Evolutionary conservation across 108 stramenopile species (phyloP).

Genomic region (Cyclotella sp.): DNA sequence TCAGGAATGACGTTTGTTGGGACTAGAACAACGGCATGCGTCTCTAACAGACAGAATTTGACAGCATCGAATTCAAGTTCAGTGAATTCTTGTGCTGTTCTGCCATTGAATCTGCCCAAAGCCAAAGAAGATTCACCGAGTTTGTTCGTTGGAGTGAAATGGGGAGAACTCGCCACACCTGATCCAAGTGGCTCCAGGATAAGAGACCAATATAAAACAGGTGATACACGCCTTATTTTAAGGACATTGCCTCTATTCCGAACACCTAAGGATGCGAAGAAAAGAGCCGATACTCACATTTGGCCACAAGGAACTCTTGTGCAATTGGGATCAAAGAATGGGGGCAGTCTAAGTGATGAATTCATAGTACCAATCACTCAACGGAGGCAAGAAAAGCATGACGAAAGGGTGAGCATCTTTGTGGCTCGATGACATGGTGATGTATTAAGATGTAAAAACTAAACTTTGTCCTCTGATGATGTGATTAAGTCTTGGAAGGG

Average conservation of each 20-base stretch:
- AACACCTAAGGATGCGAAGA: conserved; percentile 41
- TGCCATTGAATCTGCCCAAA: conserved; percentile 22
- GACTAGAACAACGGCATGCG: conserved; percentile 37
- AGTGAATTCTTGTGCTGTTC: conserved; percentile 21
- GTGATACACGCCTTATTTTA: conserved; percentile 58
- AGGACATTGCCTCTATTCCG: conserved; percentile 62
- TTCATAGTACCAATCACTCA: conserved; percentile 50
- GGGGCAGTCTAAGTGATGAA: conserved; percentile 4
- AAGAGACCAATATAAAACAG: conserved; percentile 26
- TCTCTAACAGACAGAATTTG: background rate
- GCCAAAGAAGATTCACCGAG: conserved; percentile 10
- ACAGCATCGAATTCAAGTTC: background rate
- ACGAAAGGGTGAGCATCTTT: conserved; percentile 23
- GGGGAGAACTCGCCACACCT: conserved; percentile 22
- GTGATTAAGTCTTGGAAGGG: conserved; percentile 61
- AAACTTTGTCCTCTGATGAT: background rate
- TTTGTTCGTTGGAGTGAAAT: conserved; percentile 35
- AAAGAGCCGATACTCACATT: conserved; percentile 73
- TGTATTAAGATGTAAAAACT: background rate
- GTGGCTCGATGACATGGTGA: background rate
- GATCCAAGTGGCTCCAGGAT: background rate
- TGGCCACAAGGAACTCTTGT: conserved; percentile 86
- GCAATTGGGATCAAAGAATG: conserved; percentile 15
- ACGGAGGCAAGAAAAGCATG: conserved; percentile 75
- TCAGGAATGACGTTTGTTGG: conserved; percentile 29